Conservation (phyloP, 306 rosid species). For the Macrotyloma uniflorum region DNA sequence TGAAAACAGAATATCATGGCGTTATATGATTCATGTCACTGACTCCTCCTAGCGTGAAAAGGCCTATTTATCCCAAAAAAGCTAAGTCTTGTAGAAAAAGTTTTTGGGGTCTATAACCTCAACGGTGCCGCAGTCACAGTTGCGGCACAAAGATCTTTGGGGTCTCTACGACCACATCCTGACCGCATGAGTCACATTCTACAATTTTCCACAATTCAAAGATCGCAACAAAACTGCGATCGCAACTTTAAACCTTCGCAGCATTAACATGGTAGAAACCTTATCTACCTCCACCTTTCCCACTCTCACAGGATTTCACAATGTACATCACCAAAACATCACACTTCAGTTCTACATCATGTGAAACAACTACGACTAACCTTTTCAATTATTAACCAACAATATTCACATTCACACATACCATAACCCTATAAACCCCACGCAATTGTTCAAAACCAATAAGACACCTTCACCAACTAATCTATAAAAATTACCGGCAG, state of each 20-base stretch:
- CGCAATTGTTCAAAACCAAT: neutral
- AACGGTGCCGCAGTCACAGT: too few relatives aligned
- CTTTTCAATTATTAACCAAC: slow-evolving; percentile 10
- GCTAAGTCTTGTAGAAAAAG: neutral
- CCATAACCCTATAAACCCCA: neutral
- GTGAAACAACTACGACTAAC: neutral
- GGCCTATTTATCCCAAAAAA: neutral
- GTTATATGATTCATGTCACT: neutral
- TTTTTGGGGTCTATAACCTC: neutral
- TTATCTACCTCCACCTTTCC: neutral
- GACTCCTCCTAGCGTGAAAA: neutral
- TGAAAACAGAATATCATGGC: neutral
- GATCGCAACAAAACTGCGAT: neutral
- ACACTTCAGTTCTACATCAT: neutral
- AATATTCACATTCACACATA: neutral
- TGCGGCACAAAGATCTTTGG: neutral
- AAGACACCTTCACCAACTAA: neutral
- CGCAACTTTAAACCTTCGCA: neutral
- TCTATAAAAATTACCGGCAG: slow-evolving; percentile 54
- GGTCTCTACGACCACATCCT: neutral
- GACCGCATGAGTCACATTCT: neutral
- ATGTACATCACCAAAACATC: slow-evolving; percentile 12
- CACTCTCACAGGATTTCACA: neutral
- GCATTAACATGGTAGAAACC: slow-evolving; percentile 12
- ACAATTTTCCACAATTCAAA: neutral